A percentile compares a stretch with the other conserved stretches of the same genome.
Evolutionary conservation across 768 basidiomycete genomes (phyloP).

Genomic region (Lentinula aciculospora): DNA sequence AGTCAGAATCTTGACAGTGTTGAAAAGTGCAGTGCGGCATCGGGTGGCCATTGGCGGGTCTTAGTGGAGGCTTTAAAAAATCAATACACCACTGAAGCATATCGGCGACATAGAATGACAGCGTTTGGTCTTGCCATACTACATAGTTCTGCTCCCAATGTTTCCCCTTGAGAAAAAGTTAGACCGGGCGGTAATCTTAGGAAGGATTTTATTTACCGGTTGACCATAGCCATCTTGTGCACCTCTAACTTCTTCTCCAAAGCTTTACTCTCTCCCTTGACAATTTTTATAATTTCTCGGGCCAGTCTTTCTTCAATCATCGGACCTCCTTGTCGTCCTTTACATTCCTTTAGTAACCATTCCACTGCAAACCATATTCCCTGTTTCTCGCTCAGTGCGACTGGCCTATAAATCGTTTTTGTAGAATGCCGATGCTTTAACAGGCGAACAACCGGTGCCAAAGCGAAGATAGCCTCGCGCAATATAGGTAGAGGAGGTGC

Average conservation of each 20-base stretch:
- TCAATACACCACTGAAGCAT: too few relatives aligned
- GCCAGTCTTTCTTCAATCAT: slow-evolving; percentile 68
- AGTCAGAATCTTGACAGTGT: too few relatives aligned
- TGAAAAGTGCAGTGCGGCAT: background rate
- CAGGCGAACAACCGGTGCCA: slow-evolving; percentile 66
- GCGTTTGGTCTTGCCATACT: background rate
- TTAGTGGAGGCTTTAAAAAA: too few relatives aligned
- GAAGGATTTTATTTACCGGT: slow-evolving; percentile 54
- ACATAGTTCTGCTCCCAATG: background rate
- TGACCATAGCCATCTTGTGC: slow-evolving; percentile 70
- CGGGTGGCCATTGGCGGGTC: background rate
- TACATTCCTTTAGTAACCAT: slow-evolving; percentile 65
- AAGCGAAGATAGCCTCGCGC: slow-evolving; percentile 60
- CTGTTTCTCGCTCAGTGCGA: slow-evolving; percentile 77
- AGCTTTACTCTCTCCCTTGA: slow-evolving; percentile 58
- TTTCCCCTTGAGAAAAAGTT: background rate
- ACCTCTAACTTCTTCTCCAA: slow-evolving; percentile 55
- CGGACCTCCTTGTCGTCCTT: slow-evolving; percentile 44
- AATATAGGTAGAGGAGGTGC: slow-evolving; percentile 78
- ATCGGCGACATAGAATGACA: background rate
- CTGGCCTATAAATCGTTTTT: slow-evolving; percentile 62
- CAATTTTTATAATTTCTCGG: slow-evolving; percentile 65
- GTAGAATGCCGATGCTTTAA: slow-evolving; percentile 54
- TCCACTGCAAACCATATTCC: slow-evolving; percentile 61
- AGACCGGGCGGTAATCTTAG: background rate